Evolutionary conservation across 306 rosid species (phyloP).

Genomic region (Begonia fuchsioides): DNA sequence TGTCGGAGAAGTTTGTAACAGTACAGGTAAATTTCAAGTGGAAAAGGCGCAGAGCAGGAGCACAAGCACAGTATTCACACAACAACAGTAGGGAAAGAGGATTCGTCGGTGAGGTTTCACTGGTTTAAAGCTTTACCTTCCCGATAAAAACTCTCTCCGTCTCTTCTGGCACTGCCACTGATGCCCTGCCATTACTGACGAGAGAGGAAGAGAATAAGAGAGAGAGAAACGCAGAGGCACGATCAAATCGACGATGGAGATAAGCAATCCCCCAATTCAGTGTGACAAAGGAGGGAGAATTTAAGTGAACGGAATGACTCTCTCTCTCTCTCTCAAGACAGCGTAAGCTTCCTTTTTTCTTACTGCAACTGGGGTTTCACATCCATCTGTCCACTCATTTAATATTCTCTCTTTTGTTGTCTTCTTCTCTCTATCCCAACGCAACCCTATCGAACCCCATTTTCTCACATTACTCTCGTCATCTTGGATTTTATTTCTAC

Average conservation of each 20-base stretch:
- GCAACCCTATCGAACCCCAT: too few species aligned
- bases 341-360: conserved; percentile 6
- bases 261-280: conserved; percentile 8
- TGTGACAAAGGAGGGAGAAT: conserved; percentile 1
- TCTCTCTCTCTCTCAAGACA: conserved; percentile 1
- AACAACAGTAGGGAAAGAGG: not conserved
- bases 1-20: too few species aligned
- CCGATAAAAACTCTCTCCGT: conserved; percentile 79
- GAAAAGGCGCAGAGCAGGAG: not conserved
- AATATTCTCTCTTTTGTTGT: conserved; percentile 40
- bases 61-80: not conserved
- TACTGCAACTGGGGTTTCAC: conserved; percentile 21
- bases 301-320: conserved; percentile 42
- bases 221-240: conserved; percentile 21
- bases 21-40: too few species aligned
- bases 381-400: conserved; percentile 47
- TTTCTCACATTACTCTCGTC: too few species aligned
- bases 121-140: conserved; percentile 51
- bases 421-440: conserved; percentile 8
- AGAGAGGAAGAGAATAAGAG: conserved; percentile 19
- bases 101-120: not conserved
- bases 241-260: conserved; percentile 79
- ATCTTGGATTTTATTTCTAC: too few species aligned
- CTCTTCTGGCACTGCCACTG: conserved; percentile 65
- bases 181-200: conserved; percentile 60